Evolutionary conservation across 2,329 filamentous ascomycete species (phyloP).

Genomic region (Cladosporium sp.): DNA sequence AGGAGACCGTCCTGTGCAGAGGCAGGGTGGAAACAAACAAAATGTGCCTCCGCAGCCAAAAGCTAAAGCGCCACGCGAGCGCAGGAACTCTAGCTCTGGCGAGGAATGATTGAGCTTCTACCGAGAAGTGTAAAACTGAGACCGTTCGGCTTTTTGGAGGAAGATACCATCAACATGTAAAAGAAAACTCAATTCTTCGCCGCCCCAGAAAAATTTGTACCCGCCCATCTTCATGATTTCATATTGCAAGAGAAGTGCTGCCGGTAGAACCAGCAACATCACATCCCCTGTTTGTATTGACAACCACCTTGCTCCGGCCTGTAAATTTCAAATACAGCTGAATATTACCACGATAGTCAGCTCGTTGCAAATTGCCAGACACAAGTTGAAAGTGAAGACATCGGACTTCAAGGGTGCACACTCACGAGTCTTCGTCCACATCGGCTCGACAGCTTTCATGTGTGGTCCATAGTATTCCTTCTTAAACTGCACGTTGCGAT

Average conservation of each 20-base stretch:
- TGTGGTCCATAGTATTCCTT: slow-evolving; percentile 43
- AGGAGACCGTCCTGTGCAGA: slow-evolving; percentile 5
- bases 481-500: slow-evolving; percentile 13
- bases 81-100: slow-evolving; percentile 13
- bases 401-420: not conserved
- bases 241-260: no score
- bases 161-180: not conserved
- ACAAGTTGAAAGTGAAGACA: not conserved
- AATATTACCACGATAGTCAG: not conserved
- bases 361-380: no score
- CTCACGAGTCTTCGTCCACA: slow-evolving; percentile 40
- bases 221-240: no score
- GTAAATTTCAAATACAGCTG: slow-evolving; percentile 6
- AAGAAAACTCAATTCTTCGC: not conserved
- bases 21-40: slow-evolving; percentile 2
- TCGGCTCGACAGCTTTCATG: slow-evolving; percentile 35
- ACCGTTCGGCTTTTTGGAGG: no score
- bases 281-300: slow-evolving; percentile 8
- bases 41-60: not conserved
- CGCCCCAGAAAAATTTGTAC: no score
- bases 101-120: not conserved
- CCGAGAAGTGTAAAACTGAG: no score
- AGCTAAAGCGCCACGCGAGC: not conserved
- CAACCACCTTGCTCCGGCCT: not conserved
- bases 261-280: not conserved